Evolutionary conservation across 768 basidiomycete species (phyloP).

Genomic region (Mycena galopus): DNA sequence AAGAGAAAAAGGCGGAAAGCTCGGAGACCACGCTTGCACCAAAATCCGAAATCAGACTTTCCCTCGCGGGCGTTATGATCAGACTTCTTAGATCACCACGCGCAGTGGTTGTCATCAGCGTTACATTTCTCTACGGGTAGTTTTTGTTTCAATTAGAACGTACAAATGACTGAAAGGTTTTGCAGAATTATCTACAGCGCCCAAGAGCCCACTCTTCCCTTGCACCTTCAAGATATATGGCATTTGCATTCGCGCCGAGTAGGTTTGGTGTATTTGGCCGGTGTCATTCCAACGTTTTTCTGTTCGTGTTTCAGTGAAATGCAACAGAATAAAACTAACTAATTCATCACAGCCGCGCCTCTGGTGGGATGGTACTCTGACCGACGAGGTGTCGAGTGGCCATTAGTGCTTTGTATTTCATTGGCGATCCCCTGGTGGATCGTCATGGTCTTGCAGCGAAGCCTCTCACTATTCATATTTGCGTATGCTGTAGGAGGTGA

Average conservation of each 20-base stretch:
- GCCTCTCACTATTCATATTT: conserved; percentile 63
- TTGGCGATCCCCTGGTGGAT: conserved; percentile 76
- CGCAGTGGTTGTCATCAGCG: conserved; percentile 60
- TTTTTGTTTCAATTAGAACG: conserved; percentile 8
- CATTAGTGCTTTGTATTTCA: conserved; percentile 60
- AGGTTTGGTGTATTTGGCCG: conserved; percentile 77
- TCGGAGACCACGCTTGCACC: neutral
- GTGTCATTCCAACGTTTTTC: conserved; percentile 72
- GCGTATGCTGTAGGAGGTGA: conserved; percentile 68
- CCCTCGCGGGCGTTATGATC: conserved; percentile 57
- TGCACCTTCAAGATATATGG: conserved; percentile 66
- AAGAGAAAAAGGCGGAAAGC: conserved; percentile 17
- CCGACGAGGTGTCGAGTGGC: conserved; percentile 67
- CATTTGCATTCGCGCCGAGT: conserved; percentile 60
- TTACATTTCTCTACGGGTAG: conserved; percentile 70
- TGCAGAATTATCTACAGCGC: conserved; percentile 61
- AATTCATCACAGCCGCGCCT: conserved; percentile 61
- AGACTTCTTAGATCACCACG: conserved; percentile 61
- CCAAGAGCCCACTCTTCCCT: too few relatives aligned
- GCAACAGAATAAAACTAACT: neutral
- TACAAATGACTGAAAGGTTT: conserved; percentile 3
- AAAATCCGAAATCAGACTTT: conserved; percentile 33
- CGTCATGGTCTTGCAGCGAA: conserved; percentile 60
- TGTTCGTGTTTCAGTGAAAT: conserved; percentile 56
- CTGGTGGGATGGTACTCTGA: conserved; percentile 74